Evolutionary conservation across 345 rosid genomes (phyloP).

Genomic region (Salix suchowensis): DNA sequence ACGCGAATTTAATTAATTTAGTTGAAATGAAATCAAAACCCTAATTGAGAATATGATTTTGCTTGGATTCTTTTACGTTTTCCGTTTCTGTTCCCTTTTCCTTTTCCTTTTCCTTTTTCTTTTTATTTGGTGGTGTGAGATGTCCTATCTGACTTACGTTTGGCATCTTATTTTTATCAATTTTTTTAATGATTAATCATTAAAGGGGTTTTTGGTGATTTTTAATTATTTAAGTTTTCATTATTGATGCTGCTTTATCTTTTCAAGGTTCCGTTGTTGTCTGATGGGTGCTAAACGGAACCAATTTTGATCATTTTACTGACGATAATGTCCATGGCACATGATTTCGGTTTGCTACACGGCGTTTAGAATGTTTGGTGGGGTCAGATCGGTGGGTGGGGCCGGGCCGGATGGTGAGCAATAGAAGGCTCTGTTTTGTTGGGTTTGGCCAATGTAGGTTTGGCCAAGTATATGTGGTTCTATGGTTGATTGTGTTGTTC

Average conservation of each 20-base stretch:
- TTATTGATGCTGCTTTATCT: slow-evolving; percentile 6
- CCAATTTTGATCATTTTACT: neutral
- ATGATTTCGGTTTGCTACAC: neutral
- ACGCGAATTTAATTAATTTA: neutral
- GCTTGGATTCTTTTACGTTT: neutral
- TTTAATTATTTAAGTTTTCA: neutral
- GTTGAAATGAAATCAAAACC: neutral
- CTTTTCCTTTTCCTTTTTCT: neutral
- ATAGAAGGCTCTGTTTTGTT: neutral
- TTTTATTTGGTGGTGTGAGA: neutral
- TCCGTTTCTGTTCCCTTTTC: neutral
- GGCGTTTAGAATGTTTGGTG: slow-evolving; percentile 1
- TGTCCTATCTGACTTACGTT: neutral
- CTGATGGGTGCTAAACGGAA: neutral
- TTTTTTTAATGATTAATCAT: neutral
- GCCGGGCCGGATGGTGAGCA: slow-evolving; percentile 1
- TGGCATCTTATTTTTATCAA: neutral
- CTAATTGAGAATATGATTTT: neutral
- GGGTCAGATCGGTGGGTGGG: slow-evolving; percentile 8
- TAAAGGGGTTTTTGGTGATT: neutral
- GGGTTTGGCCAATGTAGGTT: neutral
- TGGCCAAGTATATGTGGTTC: neutral
- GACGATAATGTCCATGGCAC: neutral
- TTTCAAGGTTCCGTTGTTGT: slow-evolving; percentile 2
- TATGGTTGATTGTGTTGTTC: neutral